A percentile compares a stretch with the other conserved stretches of the same genome.
Evolutionary conservation across 176 grass and related monocot species (phyloP).

Genomic region (Triticum timopheevii): DNA sequence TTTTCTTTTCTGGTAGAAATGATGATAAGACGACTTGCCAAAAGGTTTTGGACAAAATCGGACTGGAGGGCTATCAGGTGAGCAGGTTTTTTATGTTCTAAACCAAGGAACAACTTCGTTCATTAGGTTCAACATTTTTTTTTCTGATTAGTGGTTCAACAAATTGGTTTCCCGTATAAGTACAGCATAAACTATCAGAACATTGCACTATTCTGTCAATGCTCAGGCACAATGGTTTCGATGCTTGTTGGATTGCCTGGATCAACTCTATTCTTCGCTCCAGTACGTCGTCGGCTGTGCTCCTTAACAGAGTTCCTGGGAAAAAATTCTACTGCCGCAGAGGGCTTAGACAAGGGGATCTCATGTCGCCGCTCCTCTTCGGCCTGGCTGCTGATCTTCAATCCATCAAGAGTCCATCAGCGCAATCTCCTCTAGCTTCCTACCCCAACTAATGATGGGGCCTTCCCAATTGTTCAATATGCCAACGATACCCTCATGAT

Average conservation of each 20-base stretch:
- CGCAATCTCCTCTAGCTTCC: not conserved
- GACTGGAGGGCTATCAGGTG: slow-evolving; percentile 88
- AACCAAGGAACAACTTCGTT: slow-evolving; percentile 4
- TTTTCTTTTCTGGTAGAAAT: slow-evolving; percentile 51
- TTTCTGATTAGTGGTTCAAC: not conserved
- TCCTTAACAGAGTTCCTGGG: not conserved
- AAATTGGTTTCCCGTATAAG: slow-evolving; percentile 12
- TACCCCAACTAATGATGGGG: not conserved
- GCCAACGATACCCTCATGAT: not conserved
- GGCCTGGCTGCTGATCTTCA: not conserved
- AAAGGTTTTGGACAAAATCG: slow-evolving; percentile 93
- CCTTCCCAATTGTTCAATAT: not conserved
- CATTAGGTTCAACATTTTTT: not conserved
- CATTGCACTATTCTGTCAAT: not conserved
- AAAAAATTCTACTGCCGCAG: not conserved
- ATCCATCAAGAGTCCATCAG: not conserved
- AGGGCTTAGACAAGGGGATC: not conserved
- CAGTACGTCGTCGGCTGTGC: not conserved
- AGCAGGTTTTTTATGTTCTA: slow-evolving; percentile 34
- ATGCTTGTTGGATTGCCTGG: not conserved
- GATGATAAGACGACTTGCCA: slow-evolving; percentile 79
- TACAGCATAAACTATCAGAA: not conserved
- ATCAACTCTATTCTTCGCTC: not conserved
- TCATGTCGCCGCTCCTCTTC: not conserved
- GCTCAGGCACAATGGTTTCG: not conserved